Evolutionary conservation across 2,329 filamentous ascomycete species (phyloP).

Genomic region (Pseudogymnoascus sp.): DNA sequence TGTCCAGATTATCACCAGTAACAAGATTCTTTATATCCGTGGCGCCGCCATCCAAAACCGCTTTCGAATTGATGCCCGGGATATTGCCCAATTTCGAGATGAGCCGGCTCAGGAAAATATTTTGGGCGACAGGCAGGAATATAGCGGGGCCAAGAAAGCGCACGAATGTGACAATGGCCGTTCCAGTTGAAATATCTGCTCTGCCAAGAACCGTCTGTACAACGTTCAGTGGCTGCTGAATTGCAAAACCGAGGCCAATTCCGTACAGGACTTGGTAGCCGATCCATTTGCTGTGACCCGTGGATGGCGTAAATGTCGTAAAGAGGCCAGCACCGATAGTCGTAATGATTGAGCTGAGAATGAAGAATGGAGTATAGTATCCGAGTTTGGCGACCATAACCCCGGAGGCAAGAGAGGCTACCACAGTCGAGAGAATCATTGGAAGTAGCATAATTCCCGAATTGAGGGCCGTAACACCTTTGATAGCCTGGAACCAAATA

Average conservation of each 20-base stretch:
- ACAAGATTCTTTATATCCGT: conserved; percentile 13
- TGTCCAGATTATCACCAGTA: conserved; percentile 15
- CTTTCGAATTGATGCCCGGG: conserved; percentile 10
- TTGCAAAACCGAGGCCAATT: conserved; percentile 13
- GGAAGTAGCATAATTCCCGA: conserved; percentile 30
- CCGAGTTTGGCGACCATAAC: conserved; percentile 25
- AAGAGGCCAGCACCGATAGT: conserved; percentile 34
- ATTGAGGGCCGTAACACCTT: conserved; percentile 32
- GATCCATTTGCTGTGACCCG: conserved; percentile 30
- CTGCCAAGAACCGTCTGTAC: conserved; percentile 44
- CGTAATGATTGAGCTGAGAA: conserved; percentile 20
- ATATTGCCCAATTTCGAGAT: conserved; percentile 12
- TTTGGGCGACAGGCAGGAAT: conserved; percentile 56
- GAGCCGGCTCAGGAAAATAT: conserved; percentile 41
- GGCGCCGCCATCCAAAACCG: conserved; percentile 11
- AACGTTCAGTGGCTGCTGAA: conserved; percentile 20
- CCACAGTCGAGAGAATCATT: conserved; percentile 25
- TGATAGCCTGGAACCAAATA: conserved; percentile 39
- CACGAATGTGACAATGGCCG: conserved; percentile 50
- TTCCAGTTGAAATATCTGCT: conserved; percentile 42
- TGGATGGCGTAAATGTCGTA: conserved; percentile 29
- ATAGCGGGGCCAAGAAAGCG: conserved; percentile 58
- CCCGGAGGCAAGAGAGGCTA: conserved; percentile 25
- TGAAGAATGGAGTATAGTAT: conserved; percentile 24
- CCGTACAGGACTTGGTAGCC: conserved; percentile 18